Evolutionary conservation across 192 early-diverging fungal genomes (phyloP).

Genomic region (Backusella morwellensis): DNA sequence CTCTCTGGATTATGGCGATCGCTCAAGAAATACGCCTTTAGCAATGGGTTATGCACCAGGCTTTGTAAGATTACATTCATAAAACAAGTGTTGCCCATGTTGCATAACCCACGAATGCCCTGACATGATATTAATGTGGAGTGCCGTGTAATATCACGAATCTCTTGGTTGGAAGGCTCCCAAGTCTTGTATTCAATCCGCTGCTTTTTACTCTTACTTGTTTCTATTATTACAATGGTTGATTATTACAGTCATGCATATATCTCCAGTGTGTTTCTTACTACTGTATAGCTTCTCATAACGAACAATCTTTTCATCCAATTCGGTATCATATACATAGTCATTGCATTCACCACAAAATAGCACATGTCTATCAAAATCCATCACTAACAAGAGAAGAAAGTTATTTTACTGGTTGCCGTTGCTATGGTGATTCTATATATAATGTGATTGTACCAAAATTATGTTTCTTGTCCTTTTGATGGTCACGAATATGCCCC

Average conservation of each 20-base stretch:
- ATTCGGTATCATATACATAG: constrained; percentile 80
- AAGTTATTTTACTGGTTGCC: not conserved
- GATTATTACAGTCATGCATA: not conserved
- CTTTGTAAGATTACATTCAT: constrained; percentile 94
- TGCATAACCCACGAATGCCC: constrained; percentile 78
- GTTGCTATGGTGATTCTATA: not conserved
- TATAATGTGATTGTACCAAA: constrained; percentile 42
- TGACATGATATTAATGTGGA: constrained; percentile 49
- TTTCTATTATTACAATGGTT: constrained; percentile 29
- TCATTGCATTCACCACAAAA: constrained; percentile 80
- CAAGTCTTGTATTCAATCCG: constrained; percentile 45
- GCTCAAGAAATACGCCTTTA: constrained; percentile 88
- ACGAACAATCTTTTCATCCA: constrained; percentile 46
- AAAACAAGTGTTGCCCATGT: constrained; percentile 95
- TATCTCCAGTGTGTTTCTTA: not conserved
- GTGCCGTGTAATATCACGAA: constrained; percentile 43
- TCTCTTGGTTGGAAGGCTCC: constrained; percentile 58
- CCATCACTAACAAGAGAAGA: constrained; percentile 59
- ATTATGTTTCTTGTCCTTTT: constrained; percentile 44
- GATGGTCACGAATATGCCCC: constrained; percentile 53
- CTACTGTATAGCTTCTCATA: constrained; percentile 15
- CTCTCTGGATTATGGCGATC: constrained; percentile 75
- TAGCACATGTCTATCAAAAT: constrained; percentile 63
- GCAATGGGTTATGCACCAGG: constrained; percentile 88
- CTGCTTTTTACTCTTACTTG: constrained; percentile 48